Evolutionary conservation across 1,284 basidiomycete genomes (phyloP).

Genomic region (Microbotryum silenes-acaulis): DNA sequence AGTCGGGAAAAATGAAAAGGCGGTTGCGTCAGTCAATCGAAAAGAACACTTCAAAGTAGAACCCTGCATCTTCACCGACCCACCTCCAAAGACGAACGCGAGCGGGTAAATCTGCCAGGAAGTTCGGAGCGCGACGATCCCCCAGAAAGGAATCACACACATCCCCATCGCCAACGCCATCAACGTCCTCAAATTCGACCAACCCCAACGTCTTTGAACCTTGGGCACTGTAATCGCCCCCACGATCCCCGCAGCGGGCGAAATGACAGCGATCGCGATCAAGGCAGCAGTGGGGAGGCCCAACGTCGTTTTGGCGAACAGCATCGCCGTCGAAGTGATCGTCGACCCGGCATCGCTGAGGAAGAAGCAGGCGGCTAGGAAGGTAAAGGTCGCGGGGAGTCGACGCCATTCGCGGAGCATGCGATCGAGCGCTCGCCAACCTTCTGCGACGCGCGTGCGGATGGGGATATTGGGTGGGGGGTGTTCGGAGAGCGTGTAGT

Average conservation of each 20-base stretch:
- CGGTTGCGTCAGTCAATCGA: too few relatives aligned
- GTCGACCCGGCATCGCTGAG: slow-evolving; percentile 71
- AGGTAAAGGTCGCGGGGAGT: slow-evolving; percentile 58
- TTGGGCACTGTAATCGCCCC: slow-evolving; percentile 65
- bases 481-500: not conserved
- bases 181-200: slow-evolving; percentile 62
- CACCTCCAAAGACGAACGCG: slow-evolving; percentile 67
- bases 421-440: slow-evolving; percentile 21
- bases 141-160: slow-evolving; percentile 66
- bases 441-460: not conserved
- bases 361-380: slow-evolving; percentile 82
- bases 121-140: slow-evolving; percentile 64
- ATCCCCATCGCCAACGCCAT: slow-evolving; percentile 59
- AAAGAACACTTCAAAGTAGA: not conserved
- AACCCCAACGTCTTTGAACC: slow-evolving; percentile 52
- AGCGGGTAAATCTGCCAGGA: slow-evolving; percentile 75
- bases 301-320: slow-evolving; percentile 72
- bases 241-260: slow-evolving; percentile 60
- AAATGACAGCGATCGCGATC: slow-evolving; percentile 57
- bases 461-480: not conserved
- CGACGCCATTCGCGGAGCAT: slow-evolving; percentile 26
- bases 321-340: slow-evolving; percentile 69
- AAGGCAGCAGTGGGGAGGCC: slow-evolving; percentile 63
- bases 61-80: slow-evolving; percentile 19
- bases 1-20: too few relatives aligned